Percentiles rank a stretch among this genome's conserved stretches.
Evolutionary conservation across 2,329 filamentous ascomycete species (phyloP).

Genomic region (Beauveria medogensis): DNA sequence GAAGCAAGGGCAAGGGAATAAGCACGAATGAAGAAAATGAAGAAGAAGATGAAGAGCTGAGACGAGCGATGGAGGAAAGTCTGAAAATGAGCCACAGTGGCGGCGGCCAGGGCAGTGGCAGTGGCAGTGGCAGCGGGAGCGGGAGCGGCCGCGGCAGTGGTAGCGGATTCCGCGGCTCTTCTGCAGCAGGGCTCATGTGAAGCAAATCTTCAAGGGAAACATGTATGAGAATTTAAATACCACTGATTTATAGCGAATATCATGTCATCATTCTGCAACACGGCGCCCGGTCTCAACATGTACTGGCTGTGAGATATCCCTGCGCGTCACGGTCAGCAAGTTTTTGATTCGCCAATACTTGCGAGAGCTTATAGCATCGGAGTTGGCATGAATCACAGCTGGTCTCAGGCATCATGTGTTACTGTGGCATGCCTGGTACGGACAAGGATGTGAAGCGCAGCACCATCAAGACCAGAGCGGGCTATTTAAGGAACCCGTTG

Average conservation of each 20-base stretch:
- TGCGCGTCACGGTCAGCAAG: background rate
- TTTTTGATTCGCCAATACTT: background rate
- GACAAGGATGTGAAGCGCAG: background rate
- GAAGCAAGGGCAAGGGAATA: constrained; percentile 27
- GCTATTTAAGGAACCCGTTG: background rate
- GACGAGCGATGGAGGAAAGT: constrained; percentile 32
- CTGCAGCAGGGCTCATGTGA: background rate
- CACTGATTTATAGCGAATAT: background rate
- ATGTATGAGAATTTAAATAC: background rate
- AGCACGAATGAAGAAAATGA: constrained; percentile 17
- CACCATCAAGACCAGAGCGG: background rate
- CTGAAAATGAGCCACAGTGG: constrained; percentile 31
- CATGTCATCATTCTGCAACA: background rate
- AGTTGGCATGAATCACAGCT: background rate
- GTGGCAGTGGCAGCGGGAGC: background rate
- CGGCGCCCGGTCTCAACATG: too few relatives aligned
- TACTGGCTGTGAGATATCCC: background rate
- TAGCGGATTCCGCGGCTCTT: constrained; percentile 16
- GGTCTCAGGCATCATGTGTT: background rate
- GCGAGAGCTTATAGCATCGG: background rate
- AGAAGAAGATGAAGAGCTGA: constrained; percentile 47
- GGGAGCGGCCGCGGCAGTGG: constrained; percentile 35
- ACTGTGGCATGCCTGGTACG: background rate
- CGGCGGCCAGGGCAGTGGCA: constrained; percentile 16
- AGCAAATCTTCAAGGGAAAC: background rate